A percentile compares a stretch with the other conserved stretches of the same genome.
phyloP scores from a whole-genome alignment of 371 early-diverging fungal species.

The Rhizomucor pusillus region DNA sequence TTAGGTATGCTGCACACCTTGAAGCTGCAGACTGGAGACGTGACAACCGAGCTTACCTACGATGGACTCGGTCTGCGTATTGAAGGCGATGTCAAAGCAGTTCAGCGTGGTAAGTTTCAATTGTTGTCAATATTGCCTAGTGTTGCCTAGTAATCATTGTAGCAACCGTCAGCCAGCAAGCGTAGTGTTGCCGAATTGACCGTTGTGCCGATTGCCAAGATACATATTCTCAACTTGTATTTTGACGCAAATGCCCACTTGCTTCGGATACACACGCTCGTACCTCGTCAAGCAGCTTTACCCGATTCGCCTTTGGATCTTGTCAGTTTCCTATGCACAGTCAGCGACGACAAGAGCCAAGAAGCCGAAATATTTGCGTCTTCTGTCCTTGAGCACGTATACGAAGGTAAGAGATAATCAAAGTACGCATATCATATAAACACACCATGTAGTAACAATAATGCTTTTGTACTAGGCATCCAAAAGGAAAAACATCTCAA shows the following conservation, averaged over 20 bases:
- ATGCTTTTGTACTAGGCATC: slow-evolving; percentile 15
- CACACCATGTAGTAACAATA: too few species aligned
- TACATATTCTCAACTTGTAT: slow-evolving; percentile 25
- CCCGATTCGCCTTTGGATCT: slow-evolving; percentile 32
- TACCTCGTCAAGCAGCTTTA: slow-evolving; percentile 33
- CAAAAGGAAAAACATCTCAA: slow-evolving; percentile 41
- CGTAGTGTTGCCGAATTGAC: slow-evolving; percentile 35
- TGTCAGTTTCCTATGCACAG: slow-evolving; percentile 31
- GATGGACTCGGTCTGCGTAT: slow-evolving; percentile 48
- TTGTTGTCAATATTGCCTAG: neutral
- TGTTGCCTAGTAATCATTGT: neutral
- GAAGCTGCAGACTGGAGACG: slow-evolving; percentile 28
- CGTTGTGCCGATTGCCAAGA: slow-evolving; percentile 34
- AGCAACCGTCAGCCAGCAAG: slow-evolving; percentile 7
- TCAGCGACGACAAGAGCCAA: slow-evolving; percentile 13
- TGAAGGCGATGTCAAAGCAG: slow-evolving; percentile 39
- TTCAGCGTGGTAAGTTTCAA: slow-evolving; percentile 22
- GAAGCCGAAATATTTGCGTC: slow-evolving; percentile 30
- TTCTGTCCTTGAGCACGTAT: slow-evolving; percentile 24
- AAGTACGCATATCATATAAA: neutral
- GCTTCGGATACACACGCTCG: slow-evolving; percentile 31
- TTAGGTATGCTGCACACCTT: slow-evolving; percentile 26
- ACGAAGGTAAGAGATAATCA: slow-evolving; percentile 19
- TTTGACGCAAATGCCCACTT: slow-evolving; percentile 24
- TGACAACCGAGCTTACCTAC: slow-evolving; percentile 31